Base-by-base conservation (phyloP, 2,329 filamentous ascomycete genomes). In the Salinomyces thailandicus region DNA sequence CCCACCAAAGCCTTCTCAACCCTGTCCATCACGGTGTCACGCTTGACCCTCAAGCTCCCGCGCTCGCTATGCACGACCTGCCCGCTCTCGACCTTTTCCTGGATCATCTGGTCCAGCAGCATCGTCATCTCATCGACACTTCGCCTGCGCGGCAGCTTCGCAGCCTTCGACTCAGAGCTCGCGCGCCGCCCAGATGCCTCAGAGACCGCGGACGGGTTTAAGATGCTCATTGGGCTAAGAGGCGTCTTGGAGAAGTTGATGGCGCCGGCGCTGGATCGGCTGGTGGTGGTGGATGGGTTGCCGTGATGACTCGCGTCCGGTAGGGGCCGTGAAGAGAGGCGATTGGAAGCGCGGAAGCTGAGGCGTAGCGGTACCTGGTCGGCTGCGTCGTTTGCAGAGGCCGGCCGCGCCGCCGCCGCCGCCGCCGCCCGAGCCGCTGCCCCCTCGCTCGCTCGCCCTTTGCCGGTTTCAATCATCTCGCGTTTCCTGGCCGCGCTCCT, bases 41-140 rank as follows among this genome's bases (percentile, higher is more conserved):
- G 37, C 43, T 54, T 54, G 9, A 53, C 45, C 32, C 77, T 73
- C 34, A 85, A 72, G 52, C 78, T 85, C 27, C 79, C 81, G 42
- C 79, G 69, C 35, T 64, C 64, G 35, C 78, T 72, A 51, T 81
- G 76, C 18, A 84, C 68, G 15, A 85, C 63, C 37, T 84, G 76
- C 15, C 82, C 84, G 35, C 70, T 77, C 50, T 91, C 83, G 36
- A 93, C 81, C 39, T 82, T 77, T 54, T 89, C 83, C 54, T 87
- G 82, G 41, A 95, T 91, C 89, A 96, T 95, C 62, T 94, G 85
- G 52, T 96, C 89, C 17, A 95, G 72, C 66, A 95, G 86, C 51
- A 79, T 77, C 48, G 84, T 93, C 78, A 95, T 87, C 61, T 94
- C 87, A 50, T 94, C 86, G 20, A 91, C 81, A 47, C 82, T 85